Percentiles rank a stretch among this genome's conserved stretches.
These are phyloP conservation scores for Penicillium sp. DNA, from an alignment of 2,329 filamentous ascomycete genomes.

Conservation along the genomic window DNA sequence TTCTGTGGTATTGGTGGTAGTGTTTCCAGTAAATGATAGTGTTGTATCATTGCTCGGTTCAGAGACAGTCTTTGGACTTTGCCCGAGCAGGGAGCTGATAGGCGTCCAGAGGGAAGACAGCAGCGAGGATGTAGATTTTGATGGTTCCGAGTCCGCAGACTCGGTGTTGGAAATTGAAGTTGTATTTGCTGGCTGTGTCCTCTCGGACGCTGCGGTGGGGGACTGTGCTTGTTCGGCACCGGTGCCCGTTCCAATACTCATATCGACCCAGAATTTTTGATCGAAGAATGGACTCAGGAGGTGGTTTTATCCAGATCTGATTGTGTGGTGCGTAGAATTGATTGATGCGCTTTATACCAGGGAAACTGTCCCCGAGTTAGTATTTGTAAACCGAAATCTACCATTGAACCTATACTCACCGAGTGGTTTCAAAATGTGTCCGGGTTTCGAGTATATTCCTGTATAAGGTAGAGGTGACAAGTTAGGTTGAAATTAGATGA, in stretches of 20 bases:
- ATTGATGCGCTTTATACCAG: neutral
- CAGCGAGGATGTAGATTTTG: constrained; percentile 1
- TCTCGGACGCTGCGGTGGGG: neutral
- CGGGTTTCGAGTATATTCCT: neutral
- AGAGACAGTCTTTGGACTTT: neutral
- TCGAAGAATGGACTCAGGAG: neutral
- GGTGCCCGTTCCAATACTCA: constrained; percentile 9
- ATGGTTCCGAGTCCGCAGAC: no score
- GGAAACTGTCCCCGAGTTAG: neutral
- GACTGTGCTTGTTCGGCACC: neutral
- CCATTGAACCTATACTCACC: neutral
- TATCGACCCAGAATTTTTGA: neutral
- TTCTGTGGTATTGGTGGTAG: neutral
- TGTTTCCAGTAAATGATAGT: neutral
- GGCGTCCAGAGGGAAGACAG: constrained; percentile 13
- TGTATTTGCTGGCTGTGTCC: neutral
- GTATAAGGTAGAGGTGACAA: neutral
- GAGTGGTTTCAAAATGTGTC: no score
- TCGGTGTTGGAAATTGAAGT: neutral
- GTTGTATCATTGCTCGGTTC: neutral
- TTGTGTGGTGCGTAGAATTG: neutral
- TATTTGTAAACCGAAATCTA: neutral
- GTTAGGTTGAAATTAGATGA: neutral
- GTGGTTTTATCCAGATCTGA: neutral
- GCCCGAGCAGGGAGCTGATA: constrained; percentile 10